These are phyloP conservation scores for Solanum hybrid DNA, from an alignment of 305 asterid genomes.

Conservation along the genomic window DNA sequence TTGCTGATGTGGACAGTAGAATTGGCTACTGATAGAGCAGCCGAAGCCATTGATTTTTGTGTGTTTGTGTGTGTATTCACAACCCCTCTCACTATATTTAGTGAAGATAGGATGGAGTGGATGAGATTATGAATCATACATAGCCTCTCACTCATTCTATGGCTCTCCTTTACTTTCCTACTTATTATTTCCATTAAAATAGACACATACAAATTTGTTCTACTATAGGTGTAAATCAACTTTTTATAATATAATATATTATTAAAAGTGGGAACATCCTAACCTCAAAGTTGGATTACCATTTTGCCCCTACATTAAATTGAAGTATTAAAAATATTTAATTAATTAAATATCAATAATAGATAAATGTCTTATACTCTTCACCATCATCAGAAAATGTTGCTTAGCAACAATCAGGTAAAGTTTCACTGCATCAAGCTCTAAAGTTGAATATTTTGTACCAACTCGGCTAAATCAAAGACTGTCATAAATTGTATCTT, in stretches of 20 bases:
- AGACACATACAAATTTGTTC: neutral
- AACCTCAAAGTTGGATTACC: neutral
- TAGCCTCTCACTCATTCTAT: constrained; percentile 68
- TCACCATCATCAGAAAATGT: neutral
- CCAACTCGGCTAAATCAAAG: neutral
- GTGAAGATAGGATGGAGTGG: constrained; percentile 16
- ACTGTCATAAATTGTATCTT: too few relatives aligned
- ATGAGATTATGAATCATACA: constrained; percentile 45
- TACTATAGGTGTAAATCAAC: neutral
- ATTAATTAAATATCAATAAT: too few relatives aligned
- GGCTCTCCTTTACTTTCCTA: constrained; percentile 24
- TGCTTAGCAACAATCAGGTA: neutral
- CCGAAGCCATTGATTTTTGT: constrained; percentile 54
- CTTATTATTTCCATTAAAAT: neutral
- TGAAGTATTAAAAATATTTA: neutral
- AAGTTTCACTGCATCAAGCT: neutral
- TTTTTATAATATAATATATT: too few relatives aligned
- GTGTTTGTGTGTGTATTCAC: neutral
- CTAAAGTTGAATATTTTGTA: neutral
- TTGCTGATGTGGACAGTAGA: constrained; percentile 70
- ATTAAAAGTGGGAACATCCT: too few relatives aligned
- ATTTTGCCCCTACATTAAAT: neutral
- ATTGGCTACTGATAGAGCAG: constrained; percentile 62
- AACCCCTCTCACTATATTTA: neutral
- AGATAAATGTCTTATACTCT: neutral